These are phyloP conservation scores for Akanthomyces uredinophilus DNA, from an alignment of 2,329 filamentous ascomycete species.

Conservation along the genomic window DNA sequence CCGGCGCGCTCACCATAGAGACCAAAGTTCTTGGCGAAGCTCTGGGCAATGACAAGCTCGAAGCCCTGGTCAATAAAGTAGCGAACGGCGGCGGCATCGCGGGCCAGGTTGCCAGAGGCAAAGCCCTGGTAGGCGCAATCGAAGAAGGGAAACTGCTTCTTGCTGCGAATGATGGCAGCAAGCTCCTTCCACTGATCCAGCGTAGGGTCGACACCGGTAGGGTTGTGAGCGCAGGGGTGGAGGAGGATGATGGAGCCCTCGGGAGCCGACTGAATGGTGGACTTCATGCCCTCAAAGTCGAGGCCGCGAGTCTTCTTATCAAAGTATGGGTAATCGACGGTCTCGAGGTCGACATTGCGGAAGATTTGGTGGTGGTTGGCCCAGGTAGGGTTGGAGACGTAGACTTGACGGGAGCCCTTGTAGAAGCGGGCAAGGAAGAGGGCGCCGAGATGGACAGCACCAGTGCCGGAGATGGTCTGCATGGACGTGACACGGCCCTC, in stretches of 20 bases:
- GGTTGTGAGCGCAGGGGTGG: conserved; percentile 96
- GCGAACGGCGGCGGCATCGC: conserved; percentile 86
- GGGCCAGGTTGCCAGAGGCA: conserved; percentile 79
- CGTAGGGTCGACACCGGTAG: conserved; percentile 92
- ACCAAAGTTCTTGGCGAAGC: conserved; percentile 97
- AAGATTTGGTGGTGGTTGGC: conserved; percentile 99
- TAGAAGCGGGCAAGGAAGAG: conserved; percentile 95
- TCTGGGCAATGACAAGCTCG: conserved; percentile 82
- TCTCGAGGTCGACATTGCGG: conserved; percentile 73
- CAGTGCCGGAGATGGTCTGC: conserved; percentile 96
- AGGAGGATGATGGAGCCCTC: conserved; percentile 81
- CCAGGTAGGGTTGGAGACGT: conserved; percentile 95
- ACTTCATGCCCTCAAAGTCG: conserved; percentile 85
- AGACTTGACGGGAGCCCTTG: conserved; percentile 67
- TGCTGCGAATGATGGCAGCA: conserved; percentile 67
- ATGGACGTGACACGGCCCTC: conserved; percentile 78
- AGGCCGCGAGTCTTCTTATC: conserved; percentile 81
- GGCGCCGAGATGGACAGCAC: conserved; percentile 86
- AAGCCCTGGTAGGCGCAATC: conserved; percentile 98
- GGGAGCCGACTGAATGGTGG: conserved; percentile 63
- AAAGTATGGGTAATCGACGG: conserved; percentile 91
- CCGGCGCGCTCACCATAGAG: conserved; percentile 95
- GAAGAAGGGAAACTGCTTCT: conserved; percentile 94
- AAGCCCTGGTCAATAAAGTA: conserved; percentile 93
- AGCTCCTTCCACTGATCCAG: conserved; percentile 92